A percentile compares a stretch with the other conserved stretches of the same genome.
Conservation (phyloP, 371 early-diverging fungal genomes). For the Entomophthora muscae region DNA sequence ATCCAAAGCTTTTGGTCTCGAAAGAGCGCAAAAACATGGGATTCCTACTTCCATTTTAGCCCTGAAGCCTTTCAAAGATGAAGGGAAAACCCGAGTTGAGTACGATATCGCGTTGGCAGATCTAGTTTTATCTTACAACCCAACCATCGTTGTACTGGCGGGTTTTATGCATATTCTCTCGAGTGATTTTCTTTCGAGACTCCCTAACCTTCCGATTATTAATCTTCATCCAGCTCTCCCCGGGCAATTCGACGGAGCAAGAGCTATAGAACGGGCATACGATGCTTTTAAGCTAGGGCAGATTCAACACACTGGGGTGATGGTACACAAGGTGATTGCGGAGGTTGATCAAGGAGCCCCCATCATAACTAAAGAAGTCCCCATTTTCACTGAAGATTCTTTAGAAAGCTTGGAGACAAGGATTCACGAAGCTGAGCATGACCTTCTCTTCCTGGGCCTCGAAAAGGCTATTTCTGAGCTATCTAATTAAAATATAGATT, state of each 20-base stretch:
- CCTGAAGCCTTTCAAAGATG: slow-evolving; percentile 54
- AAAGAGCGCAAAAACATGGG: slow-evolving; percentile 64
- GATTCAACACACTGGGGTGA: slow-evolving; percentile 73
- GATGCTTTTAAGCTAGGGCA: slow-evolving; percentile 57
- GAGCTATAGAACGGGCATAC: slow-evolving; percentile 86
- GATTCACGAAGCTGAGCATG: slow-evolving; percentile 78
- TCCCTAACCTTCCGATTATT: slow-evolving; percentile 52
- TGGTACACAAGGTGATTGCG: slow-evolving; percentile 91
- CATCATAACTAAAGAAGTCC: slow-evolving; percentile 53
- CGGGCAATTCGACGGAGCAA: slow-evolving; percentile 85
- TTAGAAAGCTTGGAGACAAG: slow-evolving; percentile 61
- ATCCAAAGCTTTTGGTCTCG: slow-evolving; percentile 65
- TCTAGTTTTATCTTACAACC: slow-evolving; percentile 32
- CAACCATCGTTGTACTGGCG: slow-evolving; percentile 77
- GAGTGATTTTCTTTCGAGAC: slow-evolving; percentile 51
- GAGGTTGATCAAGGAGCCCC: slow-evolving; percentile 88
- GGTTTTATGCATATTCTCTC: slow-evolving; percentile 96
- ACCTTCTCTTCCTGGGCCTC: not conserved
- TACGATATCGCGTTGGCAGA: slow-evolving; percentile 74
- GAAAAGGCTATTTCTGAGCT: not conserved
- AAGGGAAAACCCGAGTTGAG: slow-evolving; percentile 60
- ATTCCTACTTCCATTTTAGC: slow-evolving; percentile 68
- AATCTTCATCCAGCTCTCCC: slow-evolving; percentile 95
- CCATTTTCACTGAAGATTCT: slow-evolving; percentile 56
- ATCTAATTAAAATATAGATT: not conserved